These are phyloP conservation scores for Erysiphe pulchra DNA, from an alignment of 2,329 filamentous ascomycete species.

Conservation along the genomic window DNA sequence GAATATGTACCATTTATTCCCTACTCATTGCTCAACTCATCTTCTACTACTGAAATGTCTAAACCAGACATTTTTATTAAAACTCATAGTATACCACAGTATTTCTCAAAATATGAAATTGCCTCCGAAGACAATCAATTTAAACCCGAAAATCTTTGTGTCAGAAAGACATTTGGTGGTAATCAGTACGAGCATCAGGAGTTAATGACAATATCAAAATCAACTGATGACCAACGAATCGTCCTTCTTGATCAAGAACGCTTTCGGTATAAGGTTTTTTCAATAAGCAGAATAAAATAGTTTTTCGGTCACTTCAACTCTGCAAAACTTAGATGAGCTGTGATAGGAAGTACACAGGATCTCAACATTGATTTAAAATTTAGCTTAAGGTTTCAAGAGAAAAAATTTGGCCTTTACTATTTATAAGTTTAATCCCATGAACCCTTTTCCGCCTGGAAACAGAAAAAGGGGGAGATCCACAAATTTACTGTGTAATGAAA, in stretches of 20 bases:
- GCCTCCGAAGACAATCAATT: background rate
- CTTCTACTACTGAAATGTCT: too few relatives aligned
- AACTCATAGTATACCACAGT: background rate
- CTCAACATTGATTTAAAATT: too few relatives aligned
- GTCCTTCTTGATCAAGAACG: conserved; percentile 9
- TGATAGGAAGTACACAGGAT: too few relatives aligned
- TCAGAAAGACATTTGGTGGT: background rate
- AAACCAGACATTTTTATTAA: background rate
- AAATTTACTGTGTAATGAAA: too few relatives aligned
- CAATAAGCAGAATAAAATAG: background rate
- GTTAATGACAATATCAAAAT: conserved; percentile 5
- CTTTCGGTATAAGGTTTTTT: conserved; percentile 11
- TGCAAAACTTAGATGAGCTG: too few relatives aligned
- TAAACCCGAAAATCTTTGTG: background rate
- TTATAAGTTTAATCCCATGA: too few relatives aligned
- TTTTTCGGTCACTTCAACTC: too few relatives aligned
- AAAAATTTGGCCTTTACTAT: too few relatives aligned
- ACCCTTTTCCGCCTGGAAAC: too few relatives aligned
- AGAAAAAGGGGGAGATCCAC: too few relatives aligned
- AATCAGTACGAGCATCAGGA: conserved; percentile 2
- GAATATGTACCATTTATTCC: background rate
- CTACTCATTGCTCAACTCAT: background rate
- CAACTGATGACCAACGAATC: conserved; percentile 6
- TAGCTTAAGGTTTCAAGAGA: too few relatives aligned
- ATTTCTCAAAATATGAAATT: background rate